Base-by-base conservation (phyloP, 192 early-diverging fungal species). In the Lunasporangiospora selenospora region DNA sequence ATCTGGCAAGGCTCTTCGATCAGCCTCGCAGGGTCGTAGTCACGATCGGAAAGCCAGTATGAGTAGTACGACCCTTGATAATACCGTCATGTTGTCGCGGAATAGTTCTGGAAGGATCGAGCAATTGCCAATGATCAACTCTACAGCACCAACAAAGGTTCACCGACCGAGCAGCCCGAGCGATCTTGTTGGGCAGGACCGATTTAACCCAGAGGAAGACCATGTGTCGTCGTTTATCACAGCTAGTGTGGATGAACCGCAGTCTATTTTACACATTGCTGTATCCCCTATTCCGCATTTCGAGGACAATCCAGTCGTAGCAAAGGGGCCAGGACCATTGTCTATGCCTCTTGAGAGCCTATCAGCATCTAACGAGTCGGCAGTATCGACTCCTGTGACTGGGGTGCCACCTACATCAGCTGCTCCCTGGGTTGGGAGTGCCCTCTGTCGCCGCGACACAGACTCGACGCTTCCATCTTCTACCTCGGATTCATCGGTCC, bases 131-230 rank as follows among this genome's bases (percentile, higher is more conserved):
- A 58, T 49, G 40, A 21, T 40, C 26, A 40, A 32, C 12, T 18
- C 19, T 19, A 26, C 37, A 11, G 19, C 39, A 30, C 48, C 54
- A 23, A 12, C 36, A 5, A 63, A 58, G 43, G 37, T 62, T 13
- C 49, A 18, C 21, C 54, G 53, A 6, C 61, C 69, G 1, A 55
- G 58, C 1, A 73, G 69, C 16, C 54, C 61, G 12, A 73, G 69
- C 41, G 69, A 63, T 26, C 32, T 58, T 3, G 61, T 73, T 15
- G 61, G 61, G 9, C 69, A 53, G 34, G 33, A 73, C 2, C 37
- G 69, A 27, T 63, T 73, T 43, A 73, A 73, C 29, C 67, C 67
- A 1, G 69, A 73, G 4, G 69, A 73, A 37, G 69, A 73, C 29
- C 53, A 61, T 3, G 55, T 73, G 12, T 58, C 59, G 6, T 19